Conservation (phyloP, 2,329 filamentous ascomycete genomes). For the Penicillium glabrum region DNA sequence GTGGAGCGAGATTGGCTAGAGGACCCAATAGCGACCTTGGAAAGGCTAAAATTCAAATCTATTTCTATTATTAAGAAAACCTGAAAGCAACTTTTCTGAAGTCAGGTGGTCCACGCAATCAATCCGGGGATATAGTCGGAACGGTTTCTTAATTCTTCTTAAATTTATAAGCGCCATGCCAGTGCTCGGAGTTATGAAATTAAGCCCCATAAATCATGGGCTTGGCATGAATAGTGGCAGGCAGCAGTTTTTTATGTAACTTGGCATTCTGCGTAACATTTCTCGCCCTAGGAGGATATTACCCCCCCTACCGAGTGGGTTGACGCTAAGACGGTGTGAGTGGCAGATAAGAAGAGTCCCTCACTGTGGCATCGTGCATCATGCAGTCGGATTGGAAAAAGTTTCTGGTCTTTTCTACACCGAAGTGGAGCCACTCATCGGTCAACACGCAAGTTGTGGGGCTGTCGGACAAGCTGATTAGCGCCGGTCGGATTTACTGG, state of each 20-base stretch:
- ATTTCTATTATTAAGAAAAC: background rate
- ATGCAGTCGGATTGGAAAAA: background rate
- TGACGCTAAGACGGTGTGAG: background rate
- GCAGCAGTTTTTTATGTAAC: constrained; percentile 16
- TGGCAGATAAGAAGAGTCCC: background rate
- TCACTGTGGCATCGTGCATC: background rate
- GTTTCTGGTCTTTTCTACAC: background rate
- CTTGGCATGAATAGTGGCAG: constrained; percentile 7
- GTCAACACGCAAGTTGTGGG: background rate
- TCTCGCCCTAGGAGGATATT: background rate
- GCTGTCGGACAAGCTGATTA: background rate
- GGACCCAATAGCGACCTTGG: background rate
- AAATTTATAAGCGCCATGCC: background rate
- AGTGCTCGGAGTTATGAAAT: background rate
- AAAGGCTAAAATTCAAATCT: background rate
- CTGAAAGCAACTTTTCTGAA: background rate
- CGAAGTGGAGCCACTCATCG: background rate
- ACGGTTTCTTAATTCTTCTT: background rate
- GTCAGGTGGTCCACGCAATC: background rate
- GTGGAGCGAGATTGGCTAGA: background rate
- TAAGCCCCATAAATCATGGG: background rate
- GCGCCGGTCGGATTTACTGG: background rate
- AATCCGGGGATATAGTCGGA: background rate
- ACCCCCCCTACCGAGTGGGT: background rate
- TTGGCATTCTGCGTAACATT: constrained; percentile 1